phyloP scores from a whole-genome alignment of 2,329 filamentous ascomycete genomes.

The Apiospora sp. region DNA sequence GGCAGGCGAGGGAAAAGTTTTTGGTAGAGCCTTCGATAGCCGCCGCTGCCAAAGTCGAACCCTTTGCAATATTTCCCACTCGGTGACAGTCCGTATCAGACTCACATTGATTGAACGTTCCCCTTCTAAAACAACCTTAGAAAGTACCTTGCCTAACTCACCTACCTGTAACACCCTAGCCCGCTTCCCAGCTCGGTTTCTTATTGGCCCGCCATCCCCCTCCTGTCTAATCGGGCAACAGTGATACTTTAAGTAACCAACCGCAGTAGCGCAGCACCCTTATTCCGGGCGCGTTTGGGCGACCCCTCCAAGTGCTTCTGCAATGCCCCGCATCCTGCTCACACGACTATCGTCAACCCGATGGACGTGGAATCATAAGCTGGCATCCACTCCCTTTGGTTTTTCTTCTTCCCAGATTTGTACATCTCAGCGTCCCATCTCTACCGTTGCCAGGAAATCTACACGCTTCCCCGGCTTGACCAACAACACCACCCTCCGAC shows the following conservation, averaged over 20 bases:
- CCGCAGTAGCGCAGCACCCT: constrained; percentile 8
- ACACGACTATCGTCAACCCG: constrained; percentile 27
- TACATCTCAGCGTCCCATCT: neutral
- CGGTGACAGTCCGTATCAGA: neutral
- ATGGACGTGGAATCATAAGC: constrained; percentile 15
- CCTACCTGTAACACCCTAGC: constrained; percentile 24
- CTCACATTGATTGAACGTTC: neutral
- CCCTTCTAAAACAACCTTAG: neutral
- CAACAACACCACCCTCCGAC: neutral
- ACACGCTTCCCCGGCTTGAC: constrained; percentile 16
- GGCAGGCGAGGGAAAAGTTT: constrained; percentile 4
- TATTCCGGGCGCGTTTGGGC: neutral
- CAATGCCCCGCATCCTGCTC: constrained; percentile 37
- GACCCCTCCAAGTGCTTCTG: constrained; percentile 10
- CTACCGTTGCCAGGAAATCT: neutral
- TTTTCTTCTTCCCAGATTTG: constrained; percentile 20
- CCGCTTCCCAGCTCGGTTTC: constrained; percentile 25
- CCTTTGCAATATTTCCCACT: neutral
- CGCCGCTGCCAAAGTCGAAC: neutral
- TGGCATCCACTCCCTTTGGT: constrained; percentile 23
- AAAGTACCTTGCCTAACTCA: neutral
- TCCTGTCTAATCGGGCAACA: constrained; percentile 11
- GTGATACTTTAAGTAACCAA: neutral
- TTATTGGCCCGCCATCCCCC: constrained; percentile 29
- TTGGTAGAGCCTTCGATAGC: neutral